Evolutionary conservation across 2,329 filamentous ascomycete genomes (phyloP), one percentile per base, ranked within the genome.

Genomic region (Neophaeococcomyces mojaviensis): DNA sequence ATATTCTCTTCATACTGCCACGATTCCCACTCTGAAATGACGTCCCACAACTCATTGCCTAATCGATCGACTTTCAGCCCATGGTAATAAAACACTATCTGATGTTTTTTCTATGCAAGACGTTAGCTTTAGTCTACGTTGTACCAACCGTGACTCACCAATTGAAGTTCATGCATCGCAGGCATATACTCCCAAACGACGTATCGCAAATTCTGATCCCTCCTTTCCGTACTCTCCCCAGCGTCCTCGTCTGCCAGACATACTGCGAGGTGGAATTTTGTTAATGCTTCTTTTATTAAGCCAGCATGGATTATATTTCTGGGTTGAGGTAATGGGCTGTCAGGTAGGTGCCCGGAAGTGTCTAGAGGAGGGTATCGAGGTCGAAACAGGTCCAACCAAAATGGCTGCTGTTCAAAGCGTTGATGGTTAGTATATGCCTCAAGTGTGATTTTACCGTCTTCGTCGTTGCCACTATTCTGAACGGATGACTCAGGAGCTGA

Each of bases 41-140:
- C 32, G 15, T 36, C 41, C 41, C 41, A 44, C 13, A 37, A 13
- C 19, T 24, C 32, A 37, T 44, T 44, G 3, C 41, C 41, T 16
- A 30, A 30, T 8, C 32, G 15, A 16, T 22, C 26, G 7, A 26
- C 13, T 10, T 19, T 20, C 16, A 32, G 32, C 5, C 41, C 41
- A 24, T 44, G 41, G n/a, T 44, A 44, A 24, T 36, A 44, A 32
- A 37, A 44, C 10, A 30, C 41, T 26, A 44, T 44, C 16, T 44
- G 41, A 30, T 44, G 40, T 8, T 43, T 43, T 35, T 39, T 24
- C 37, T 39, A 16, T 26, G 22, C 18, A 28, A 28, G n/a, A 22
- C 18, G 26, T 28, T 28, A 28, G 24, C 24, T n/a, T n/a, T n/a
- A n/a, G n/a, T n/a, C n/a, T n/a, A n/a, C n/a, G 10, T 28, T 28